phyloP scores from a whole-genome alignment of 139 green algal species.

The Axilococcus clingmanii region DNA sequence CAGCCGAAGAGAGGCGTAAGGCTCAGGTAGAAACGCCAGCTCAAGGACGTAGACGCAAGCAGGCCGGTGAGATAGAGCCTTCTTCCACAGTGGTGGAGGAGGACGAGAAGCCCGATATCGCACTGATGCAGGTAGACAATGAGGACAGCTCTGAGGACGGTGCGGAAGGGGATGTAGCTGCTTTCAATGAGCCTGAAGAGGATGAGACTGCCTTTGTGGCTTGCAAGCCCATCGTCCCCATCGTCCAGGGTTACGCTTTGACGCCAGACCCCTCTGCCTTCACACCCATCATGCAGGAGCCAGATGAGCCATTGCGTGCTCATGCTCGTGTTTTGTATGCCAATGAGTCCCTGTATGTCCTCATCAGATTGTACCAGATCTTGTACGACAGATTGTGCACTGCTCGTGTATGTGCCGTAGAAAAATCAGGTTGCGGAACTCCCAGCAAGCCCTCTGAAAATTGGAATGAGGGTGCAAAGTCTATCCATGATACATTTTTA shows the following conservation, averaged over 20 bases:
- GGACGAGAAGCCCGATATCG: constrained; percentile 11
- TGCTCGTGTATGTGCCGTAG: constrained; percentile 21
- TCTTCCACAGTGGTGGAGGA: constrained; percentile 2
- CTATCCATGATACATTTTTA: constrained; percentile 42
- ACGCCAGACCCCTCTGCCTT: not conserved
- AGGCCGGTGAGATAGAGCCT: constrained; percentile 10
- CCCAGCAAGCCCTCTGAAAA: not conserved
- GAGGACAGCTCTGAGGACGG: constrained; percentile 13
- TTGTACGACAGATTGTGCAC: constrained; percentile 74
- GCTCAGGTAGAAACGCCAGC: constrained; percentile 3
- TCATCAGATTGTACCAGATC: constrained; percentile 73
- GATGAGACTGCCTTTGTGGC: constrained; percentile 16
- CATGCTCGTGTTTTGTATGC: constrained; percentile 63
- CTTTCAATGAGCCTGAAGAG: constrained; percentile 17
- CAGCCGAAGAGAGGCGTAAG: constrained; percentile 20
- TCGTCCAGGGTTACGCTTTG: not conserved
- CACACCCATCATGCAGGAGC: not conserved
- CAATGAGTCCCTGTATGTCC: constrained; percentile 88
- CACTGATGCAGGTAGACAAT: constrained; percentile 11
- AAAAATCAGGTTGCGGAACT: not conserved
- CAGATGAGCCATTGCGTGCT: not conserved
- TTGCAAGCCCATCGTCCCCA: constrained; percentile 20
- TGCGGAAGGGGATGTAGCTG: not conserved
- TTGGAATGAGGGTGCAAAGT: not conserved
- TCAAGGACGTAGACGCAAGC: constrained; percentile 4